Conservation (phyloP, 164 flowering plant genomes). For the Saururus chinensis region DNA sequence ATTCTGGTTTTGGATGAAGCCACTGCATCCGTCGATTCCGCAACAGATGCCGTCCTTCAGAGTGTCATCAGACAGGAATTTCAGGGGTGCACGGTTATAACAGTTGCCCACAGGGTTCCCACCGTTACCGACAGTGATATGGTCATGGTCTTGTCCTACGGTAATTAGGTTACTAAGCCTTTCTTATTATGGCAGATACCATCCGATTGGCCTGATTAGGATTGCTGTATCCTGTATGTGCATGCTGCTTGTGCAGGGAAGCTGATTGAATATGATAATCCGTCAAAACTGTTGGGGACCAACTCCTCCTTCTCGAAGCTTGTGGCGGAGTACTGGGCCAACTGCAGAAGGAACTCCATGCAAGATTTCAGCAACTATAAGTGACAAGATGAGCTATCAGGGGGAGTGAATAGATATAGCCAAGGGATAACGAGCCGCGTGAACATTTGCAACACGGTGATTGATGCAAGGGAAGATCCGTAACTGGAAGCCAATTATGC, state of each 20-base stretch:
- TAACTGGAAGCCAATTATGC: too few species aligned
- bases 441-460: too few species aligned
- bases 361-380: constrained; percentile 18
- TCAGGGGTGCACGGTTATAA: constrained; percentile 53
- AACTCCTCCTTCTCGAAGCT: constrained; percentile 65
- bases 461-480: too few species aligned
- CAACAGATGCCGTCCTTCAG: constrained; percentile 70
- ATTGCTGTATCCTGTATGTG: too few species aligned
- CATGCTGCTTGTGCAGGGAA: constrained; percentile 33
- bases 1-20: constrained; percentile 86
- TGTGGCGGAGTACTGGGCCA: constrained; percentile 76
- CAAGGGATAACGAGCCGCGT: too few species aligned
- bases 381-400: too few species aligned
- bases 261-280: constrained; percentile 63
- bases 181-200: too few species aligned
- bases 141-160: constrained; percentile 87
- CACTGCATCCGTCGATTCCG: constrained; percentile 80
- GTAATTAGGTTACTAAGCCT: constrained; percentile 19
- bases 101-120: constrained; percentile 84
- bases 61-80: constrained; percentile 65
- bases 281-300: constrained; percentile 50
- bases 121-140: constrained; percentile 81
- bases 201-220: too few species aligned
- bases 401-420: too few species aligned
- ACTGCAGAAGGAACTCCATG: constrained; percentile 34